These are phyloP conservation scores for Boletus pseudopeckii DNA, from an alignment of 768 basidiomycete genomes.

Conservation along the genomic window DNA sequence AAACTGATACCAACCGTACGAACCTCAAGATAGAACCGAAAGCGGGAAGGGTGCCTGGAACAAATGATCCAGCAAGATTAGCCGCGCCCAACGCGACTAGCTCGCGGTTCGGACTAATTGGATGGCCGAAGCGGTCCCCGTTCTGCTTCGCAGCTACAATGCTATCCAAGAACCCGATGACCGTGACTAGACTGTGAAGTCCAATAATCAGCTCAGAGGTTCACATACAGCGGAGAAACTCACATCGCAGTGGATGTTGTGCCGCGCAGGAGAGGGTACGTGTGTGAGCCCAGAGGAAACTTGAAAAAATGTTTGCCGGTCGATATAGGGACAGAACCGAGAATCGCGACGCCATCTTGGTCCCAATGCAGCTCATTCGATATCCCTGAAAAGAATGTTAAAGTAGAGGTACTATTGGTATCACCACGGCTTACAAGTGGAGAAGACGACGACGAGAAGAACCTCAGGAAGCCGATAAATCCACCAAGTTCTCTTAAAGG, in stretches of 20 bases:
- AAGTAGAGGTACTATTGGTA: not conserved
- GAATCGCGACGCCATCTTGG: constrained; percentile 71
- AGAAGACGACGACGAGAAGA: constrained; percentile 76
- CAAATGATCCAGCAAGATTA: constrained; percentile 74
- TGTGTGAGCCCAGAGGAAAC: constrained; percentile 63
- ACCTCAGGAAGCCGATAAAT: constrained; percentile 89
- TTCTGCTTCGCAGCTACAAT: constrained; percentile 96
- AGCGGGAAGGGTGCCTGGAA: constrained; percentile 88
- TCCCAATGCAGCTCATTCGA: constrained; percentile 74
- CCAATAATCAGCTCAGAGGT: not conserved
- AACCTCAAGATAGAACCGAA: constrained; percentile 92
- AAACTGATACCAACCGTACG: constrained; percentile 12
- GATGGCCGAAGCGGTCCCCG: constrained; percentile 76
- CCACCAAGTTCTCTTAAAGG: constrained; percentile 59
- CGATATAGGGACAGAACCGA: constrained; percentile 72
- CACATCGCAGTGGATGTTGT: constrained; percentile 87
- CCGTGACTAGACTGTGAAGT: constrained; percentile 58
- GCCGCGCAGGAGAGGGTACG: constrained; percentile 61
- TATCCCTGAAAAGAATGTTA: constrained; percentile 46
- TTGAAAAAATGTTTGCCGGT: constrained; percentile 63
- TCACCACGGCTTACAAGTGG: constrained; percentile 59
- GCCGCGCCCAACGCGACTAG: constrained; percentile 85
- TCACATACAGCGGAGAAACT: constrained; percentile 5
- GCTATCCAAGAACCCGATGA: constrained; percentile 91
- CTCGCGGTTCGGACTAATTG: constrained; percentile 92